Conservation (phyloP, 768 basidiomycete species). For the Suillus tomentosus region DNA sequence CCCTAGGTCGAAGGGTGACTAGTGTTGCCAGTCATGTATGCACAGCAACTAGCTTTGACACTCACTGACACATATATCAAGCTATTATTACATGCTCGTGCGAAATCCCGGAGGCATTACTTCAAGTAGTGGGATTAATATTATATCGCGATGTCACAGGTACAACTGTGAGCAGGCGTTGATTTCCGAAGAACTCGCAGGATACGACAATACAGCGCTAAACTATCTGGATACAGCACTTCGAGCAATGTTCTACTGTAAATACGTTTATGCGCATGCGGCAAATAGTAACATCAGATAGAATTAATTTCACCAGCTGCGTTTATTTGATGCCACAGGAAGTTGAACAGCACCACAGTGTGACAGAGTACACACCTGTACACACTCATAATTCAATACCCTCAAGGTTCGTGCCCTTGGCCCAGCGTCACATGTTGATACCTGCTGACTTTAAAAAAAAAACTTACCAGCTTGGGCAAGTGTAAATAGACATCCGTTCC, state of each 20-base stretch:
- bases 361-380: no score
- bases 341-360: not conserved
- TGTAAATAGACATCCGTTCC: conserved; percentile 84
- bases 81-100: not conserved
- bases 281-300: not conserved
- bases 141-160: not conserved
- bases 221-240: no score
- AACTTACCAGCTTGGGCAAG: conserved; percentile 74
- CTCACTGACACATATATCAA: conserved; percentile 1
- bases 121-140: not conserved
- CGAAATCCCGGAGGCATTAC: not conserved
- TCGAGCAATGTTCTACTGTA: not conserved
- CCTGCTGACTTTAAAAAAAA: not conserved
- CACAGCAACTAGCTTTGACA: conserved; percentile 2
- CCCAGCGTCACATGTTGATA: conserved; percentile 7
- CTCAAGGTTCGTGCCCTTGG: conserved; percentile 81
- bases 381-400: conserved; percentile 62
- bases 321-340: not conserved
- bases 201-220: no score
- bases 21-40: not conserved
- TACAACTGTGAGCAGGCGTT: not conserved
- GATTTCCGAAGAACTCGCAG: no score
- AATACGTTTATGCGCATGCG: not conserved
- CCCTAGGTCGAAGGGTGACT: not conserved
- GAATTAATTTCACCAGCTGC: not conserved